These are phyloP conservation scores for Populus hybrid DNA, from an alignment of 441 rosid genomes.

Conservation along the genomic window DNA sequence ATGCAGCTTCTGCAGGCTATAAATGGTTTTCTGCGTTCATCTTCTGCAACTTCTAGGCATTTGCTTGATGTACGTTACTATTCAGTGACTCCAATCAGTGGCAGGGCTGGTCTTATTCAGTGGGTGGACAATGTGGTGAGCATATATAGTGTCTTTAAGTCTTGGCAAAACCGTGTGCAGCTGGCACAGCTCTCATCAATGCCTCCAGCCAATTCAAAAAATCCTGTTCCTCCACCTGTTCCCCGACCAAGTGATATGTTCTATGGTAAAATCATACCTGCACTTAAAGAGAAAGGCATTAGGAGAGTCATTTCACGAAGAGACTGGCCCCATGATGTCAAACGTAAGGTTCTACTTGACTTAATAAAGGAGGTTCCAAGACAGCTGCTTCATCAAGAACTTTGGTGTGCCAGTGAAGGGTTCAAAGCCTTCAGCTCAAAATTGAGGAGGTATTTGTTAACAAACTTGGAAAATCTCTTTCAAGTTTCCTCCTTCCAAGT, in stretches of 20 bases:
- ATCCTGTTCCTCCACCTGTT: slow-evolving; percentile 63
- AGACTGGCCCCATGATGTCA: slow-evolving; percentile 99
- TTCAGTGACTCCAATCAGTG: slow-evolving; percentile 98
- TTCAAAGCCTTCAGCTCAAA: slow-evolving; percentile 91
- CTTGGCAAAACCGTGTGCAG: slow-evolving; percentile 94
- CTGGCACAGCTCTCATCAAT: slow-evolving; percentile 62
- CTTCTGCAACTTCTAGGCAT: slow-evolving; percentile 51
- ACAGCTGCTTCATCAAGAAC: slow-evolving; percentile 92
- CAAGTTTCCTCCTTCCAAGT: neutral
- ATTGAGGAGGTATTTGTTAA: slow-evolving; percentile 62
- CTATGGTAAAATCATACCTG: slow-evolving; percentile 98
- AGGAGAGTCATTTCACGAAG: slow-evolving; percentile 96
- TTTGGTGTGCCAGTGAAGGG: slow-evolving; percentile 99
- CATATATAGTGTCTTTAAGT: slow-evolving; percentile 91
- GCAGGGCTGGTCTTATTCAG: slow-evolving; percentile 98
- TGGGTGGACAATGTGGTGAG: slow-evolving; percentile 97
- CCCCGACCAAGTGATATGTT: slow-evolving; percentile 99
- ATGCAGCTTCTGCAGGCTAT: slow-evolving; percentile 98
- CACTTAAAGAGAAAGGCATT: slow-evolving; percentile 97
- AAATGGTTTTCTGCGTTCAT: slow-evolving; percentile 70
- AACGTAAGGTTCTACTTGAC: slow-evolving; percentile 94
- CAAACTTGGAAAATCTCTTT: slow-evolving; percentile 14
- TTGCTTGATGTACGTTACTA: slow-evolving; percentile 81
- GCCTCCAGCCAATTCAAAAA: slow-evolving; percentile 58
- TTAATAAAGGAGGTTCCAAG: slow-evolving; percentile 95